Evolutionary conservation across 805 yeast species (phyloP), one percentile per base, ranked within the genome.

Genomic region (Kurtzmaniella cleridarum): DNA sequence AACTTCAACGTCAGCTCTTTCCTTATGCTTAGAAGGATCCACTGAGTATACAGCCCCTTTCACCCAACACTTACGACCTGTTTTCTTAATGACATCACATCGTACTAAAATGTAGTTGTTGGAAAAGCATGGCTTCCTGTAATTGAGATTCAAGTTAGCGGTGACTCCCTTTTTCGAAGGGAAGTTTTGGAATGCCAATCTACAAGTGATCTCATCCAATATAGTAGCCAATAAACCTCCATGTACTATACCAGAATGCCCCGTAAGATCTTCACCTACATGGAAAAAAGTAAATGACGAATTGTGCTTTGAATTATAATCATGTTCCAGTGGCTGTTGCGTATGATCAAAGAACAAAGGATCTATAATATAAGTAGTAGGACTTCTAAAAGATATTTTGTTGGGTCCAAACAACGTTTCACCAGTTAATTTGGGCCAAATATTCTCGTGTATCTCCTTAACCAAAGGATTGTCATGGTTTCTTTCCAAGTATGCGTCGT

Each of bases 221-320:
- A 66, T 48, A 1, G 73, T 68, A 27, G 73, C 73, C 18, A 67
- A 46, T 32, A 67, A 50, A 2, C 73, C 73, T 1, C 73, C 73
- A 44, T 67, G 73, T n/a, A 67, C 61, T 11, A 67, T 65, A 3
- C 59, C 60, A 3, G 57, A 49, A 45, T 68, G 73, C 10, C 73
- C 73, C 2, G 69, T 55, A 14, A 67, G 54, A 40, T 52, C 50
- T 5, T 54, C 41, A 9, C 73, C 73, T 39, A 68, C 51, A 38
- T 62, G 66, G 46, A 66, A 60, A 38, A 68, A 66, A 0, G 72
- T 66, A 35, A 61, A 43, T 10, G 67, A 59, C 39, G 42, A 53
- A 45, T 67, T 66, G 13, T 36, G 41, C 7, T 41, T 43, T 5
- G 27, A 40, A 3, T 43, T 51, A 24, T 59, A 50, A 32, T 63